phyloP scores from a whole-genome alignment of 805 yeast species.

The Saccharomycopsis schoenii region DNA sequence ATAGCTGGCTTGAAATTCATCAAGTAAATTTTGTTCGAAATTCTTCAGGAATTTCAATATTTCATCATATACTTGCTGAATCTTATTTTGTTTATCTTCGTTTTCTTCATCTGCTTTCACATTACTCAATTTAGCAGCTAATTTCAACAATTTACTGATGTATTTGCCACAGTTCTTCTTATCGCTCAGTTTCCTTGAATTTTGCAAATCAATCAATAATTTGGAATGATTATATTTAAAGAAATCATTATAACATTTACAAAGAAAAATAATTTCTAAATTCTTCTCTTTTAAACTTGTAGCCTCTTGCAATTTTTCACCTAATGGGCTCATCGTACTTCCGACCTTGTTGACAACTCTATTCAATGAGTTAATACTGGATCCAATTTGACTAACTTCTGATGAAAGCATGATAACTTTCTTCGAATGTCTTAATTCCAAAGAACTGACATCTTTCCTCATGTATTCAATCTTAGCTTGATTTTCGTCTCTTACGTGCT shows the following conservation, averaged over 20 bases:
- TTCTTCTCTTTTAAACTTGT: slow-evolving; percentile 69
- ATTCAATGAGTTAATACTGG: slow-evolving; percentile 43
- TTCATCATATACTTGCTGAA: slow-evolving; percentile 26
- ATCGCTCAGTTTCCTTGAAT: slow-evolving; percentile 37
- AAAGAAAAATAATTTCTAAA: slow-evolving; percentile 57
- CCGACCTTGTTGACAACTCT: slow-evolving; percentile 45
- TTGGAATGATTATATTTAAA: slow-evolving; percentile 40
- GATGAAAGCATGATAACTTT: slow-evolving; percentile 49
- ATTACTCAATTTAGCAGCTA: slow-evolving; percentile 12
- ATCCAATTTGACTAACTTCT: slow-evolving; percentile 35
- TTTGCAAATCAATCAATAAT: slow-evolving; percentile 49
- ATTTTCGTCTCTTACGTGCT: slow-evolving; percentile 50
- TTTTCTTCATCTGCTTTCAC: not conserved
- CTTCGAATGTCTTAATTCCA: slow-evolving; percentile 57
- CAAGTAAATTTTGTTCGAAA: slow-evolving; percentile 64
- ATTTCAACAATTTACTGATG: slow-evolving; percentile 13
- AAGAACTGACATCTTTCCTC: slow-evolving; percentile 46
- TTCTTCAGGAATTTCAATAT: slow-evolving; percentile 66
- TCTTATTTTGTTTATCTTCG: not conserved
- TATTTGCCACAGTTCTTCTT: slow-evolving; percentile 53
- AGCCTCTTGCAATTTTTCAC: slow-evolving; percentile 55
- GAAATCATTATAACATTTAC: slow-evolving; percentile 70
- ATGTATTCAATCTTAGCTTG: slow-evolving; percentile 38
- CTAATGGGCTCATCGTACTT: slow-evolving; percentile 55
- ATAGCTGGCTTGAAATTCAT: slow-evolving; percentile 66